These are phyloP conservation scores for Pholiota microspora DNA, from an alignment of 768 basidiomycete genomes.

Conservation along the genomic window DNA sequence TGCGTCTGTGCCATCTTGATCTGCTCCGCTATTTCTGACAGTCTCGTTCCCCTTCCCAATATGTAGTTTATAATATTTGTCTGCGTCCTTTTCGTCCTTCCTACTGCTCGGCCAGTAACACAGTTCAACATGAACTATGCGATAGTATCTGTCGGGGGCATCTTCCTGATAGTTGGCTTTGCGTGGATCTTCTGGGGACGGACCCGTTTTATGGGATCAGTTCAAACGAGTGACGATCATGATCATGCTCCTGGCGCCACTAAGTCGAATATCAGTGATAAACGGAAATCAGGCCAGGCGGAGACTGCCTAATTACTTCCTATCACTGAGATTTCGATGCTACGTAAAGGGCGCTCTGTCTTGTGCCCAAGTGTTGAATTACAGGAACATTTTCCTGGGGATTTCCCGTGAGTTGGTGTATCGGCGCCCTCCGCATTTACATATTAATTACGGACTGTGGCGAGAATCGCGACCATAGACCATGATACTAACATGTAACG, in stretches of 20 bases:
- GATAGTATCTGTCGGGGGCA: conserved; percentile 47
- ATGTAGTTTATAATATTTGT: conserved; percentile 50
- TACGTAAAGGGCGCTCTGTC: no score
- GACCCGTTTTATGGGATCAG: conserved; percentile 40
- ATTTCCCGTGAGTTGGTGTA: no score
- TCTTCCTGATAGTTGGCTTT: conserved; percentile 40
- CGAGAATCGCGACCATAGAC: no score
- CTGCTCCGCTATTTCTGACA: not conserved
- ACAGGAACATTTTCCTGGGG: no score
- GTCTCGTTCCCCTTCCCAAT: not conserved
- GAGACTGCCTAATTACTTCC: not conserved
- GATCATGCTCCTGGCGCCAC: not conserved
- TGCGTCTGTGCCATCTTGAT: conserved; percentile 22
- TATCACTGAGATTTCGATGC: no score
- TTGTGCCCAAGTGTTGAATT: no score
- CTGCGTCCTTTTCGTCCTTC: conserved; percentile 54
- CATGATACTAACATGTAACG: no score
- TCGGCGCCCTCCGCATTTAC: no score
- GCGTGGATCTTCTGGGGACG: conserved; percentile 51
- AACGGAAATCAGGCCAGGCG: not conserved
- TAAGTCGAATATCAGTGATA: not conserved
- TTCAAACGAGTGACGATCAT: conserved; percentile 32
- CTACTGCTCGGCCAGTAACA: conserved; percentile 51
- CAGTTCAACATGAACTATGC: conserved; percentile 58
- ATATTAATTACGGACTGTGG: no score